Evolutionary conservation across 2,329 filamentous ascomycete species (phyloP), one percentile per base, ranked within the genome.

Genomic region (Teratosphaeria destructans): DNA sequence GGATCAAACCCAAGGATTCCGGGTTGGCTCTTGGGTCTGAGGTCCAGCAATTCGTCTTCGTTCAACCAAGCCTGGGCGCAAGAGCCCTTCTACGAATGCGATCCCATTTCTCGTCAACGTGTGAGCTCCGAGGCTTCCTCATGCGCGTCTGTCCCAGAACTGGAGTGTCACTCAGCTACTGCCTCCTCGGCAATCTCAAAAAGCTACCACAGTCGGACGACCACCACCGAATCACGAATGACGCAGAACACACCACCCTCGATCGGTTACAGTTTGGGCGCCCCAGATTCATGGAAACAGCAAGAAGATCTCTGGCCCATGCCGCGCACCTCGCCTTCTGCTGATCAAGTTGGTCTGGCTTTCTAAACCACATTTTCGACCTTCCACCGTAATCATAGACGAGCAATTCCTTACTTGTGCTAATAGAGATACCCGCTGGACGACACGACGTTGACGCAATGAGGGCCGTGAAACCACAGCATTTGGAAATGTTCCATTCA

Each of bases 1-100:
- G 56, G 55, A 6, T 35, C 59, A 12, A 62, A 56, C 49, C 65
- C 62, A 11, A 56, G 67, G 57, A 64, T 71, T 11, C 63, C 69
- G 2, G 66, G 66, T 23, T 71, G 68, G 70, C 63, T 71, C 2
- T 68, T 66, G 0, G 64, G 57, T n/a, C 59, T 71, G 27, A 29
- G 65, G 16, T 60, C 63, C 26, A 55, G 14, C 19, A 43, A 32
- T n/a, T 61, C 67, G 8, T 56, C 60, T 43, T 43, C 58, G 3
- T 11, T 49, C 43, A 19, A 56, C 19, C 43, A 49, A 57, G 19
- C 54, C 32, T 35, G 39, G 39, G 54, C 49, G 3, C 47, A 60
- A 27, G 64, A 68, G 49, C 64, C 64, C 5, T 69, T 67, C 59
- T 65, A 66, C 61, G 63, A 62, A 35, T 64, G 62, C 54, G 26